Evolutionary conservation across 805 yeast genomes (phyloP), one percentile per base, ranked within the genome.

Genomic region (Saturnispora kantuleensis): DNA sequence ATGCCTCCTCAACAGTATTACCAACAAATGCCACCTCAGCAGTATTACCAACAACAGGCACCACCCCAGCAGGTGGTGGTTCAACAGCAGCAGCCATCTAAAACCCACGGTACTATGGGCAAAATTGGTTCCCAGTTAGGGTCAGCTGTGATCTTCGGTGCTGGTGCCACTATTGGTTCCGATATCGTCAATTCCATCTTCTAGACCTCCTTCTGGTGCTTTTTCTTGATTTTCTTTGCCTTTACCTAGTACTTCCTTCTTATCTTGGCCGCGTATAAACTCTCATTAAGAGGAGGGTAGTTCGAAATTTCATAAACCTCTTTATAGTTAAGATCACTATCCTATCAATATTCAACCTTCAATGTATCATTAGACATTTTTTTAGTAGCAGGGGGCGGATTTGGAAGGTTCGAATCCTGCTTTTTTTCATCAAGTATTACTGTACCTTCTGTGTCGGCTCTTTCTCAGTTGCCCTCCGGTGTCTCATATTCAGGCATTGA

Each of bases 111-210:
- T n/a, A 51, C 39, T 15, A 41, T 46, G 55, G 49, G 81, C 47
- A 77, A 76, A 63, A 83, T 86, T 54, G 97, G 97, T 18, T 72
- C 85, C 46, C 83, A 87, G 64, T 68, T 90, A 47, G 97, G 96
- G 49, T 80, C 87, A 54, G 97, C 97, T n/a, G 95, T 95, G 34
- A 80, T 90, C 44, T 90, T 88, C 53, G 97, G 97, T 65, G 97
- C 97, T 5, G 97, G 97, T 70, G 96, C 97, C 30, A 83, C 96
- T 1, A 70, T 90, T 45, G 97, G 97, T 58, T 73, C 88, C 41
- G 90, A 89, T 57, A 51, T 93, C 39, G 86, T 90, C 44, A 80
- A 87, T 62, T 42, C 55, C 4, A 55, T 53, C 37, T 53, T 53
- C 38, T 55, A 50, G 42, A 4, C 13, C 11, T 13, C 26, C 15